Conservation (phyloP, 1,139 yeast species). For the Magnusiomyces tetraspermus region DNA sequence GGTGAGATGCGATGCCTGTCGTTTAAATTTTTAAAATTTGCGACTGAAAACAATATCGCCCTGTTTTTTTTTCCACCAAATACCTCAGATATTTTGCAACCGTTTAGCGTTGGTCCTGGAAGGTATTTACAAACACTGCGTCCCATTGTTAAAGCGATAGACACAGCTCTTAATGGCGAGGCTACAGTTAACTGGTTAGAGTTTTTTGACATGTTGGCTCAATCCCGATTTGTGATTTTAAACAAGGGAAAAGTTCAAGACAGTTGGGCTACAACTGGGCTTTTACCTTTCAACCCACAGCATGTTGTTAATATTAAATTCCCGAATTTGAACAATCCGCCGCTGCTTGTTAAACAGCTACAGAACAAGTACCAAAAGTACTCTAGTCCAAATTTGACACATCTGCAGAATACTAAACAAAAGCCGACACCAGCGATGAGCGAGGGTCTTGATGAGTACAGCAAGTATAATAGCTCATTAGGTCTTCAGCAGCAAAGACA, state of each 20-base stretch:
- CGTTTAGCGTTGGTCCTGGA: constrained; percentile 5
- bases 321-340: constrained; percentile 3
- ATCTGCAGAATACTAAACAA: not conserved
- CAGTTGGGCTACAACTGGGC: not conserved
- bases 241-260: not conserved
- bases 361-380: constrained; percentile 1
- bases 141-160: not conserved
- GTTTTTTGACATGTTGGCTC: constrained; percentile 2
- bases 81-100: constrained; percentile 3
- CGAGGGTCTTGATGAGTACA: not conserved
- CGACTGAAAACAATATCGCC: constrained; percentile 4
- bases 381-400: not conserved
- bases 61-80: constrained; percentile 5
- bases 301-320: not conserved
- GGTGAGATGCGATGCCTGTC: constrained; percentile 16
- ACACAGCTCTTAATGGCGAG: not conserved
- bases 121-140: not conserved
- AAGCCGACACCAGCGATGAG: not conserved
- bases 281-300: not conserved
- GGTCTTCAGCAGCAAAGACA: not conserved
- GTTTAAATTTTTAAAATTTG: constrained; percentile 8
- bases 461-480: not conserved
- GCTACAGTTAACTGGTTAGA: not conserved
- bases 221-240: not conserved
- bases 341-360: constrained; percentile 2